A percentile compares a stretch with the other conserved stretches of the same genome.
phyloP scores from a whole-genome alignment of 176 grass and related monocot species.

The Urochloa ruziziensis region DNA sequence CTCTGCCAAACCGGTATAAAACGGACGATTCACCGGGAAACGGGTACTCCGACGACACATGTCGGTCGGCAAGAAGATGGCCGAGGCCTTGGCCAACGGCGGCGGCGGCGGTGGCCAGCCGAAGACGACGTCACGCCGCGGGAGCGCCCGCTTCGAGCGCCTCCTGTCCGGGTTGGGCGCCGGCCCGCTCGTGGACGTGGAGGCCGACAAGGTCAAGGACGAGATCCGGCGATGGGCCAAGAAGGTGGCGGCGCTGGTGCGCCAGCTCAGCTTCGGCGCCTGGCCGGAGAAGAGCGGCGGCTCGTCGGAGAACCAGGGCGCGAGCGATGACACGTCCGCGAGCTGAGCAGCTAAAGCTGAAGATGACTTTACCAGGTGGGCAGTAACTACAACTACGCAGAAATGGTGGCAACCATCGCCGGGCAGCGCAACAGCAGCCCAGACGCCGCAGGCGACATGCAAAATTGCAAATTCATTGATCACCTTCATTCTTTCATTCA shows the following conservation, averaged over 20 bases:
- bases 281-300: slow-evolving; percentile 30
- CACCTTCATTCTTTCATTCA: slow-evolving; percentile 15
- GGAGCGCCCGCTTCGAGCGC: slow-evolving; percentile 39
- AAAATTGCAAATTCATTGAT: not conserved
- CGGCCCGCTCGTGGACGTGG: slow-evolving; percentile 51
- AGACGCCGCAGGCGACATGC: not conserved
- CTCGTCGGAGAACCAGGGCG: not conserved
- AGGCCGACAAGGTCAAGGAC: slow-evolving; percentile 59
- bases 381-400: not conserved
- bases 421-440: not conserved
- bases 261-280: slow-evolving; percentile 70
- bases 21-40: not conserved
- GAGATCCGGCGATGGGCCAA: slow-evolving; percentile 81
- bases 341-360: not conserved
- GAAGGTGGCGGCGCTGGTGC: slow-evolving; percentile 54
- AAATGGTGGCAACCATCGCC: not conserved
- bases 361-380: not conserved
- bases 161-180: slow-evolving; percentile 49
- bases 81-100: not conserved
- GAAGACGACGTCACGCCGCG: not conserved
- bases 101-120: not conserved
- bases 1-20: slow-evolving; percentile 27
- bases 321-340: not conserved
- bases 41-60: not conserved
- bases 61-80: slow-evolving; percentile 8